Percentiles rank a stretch among this genome's conserved stretches.
phyloP scores from a whole-genome alignment of 352 stramenopile genomes.

The Phytophthora sansomeana region DNA sequence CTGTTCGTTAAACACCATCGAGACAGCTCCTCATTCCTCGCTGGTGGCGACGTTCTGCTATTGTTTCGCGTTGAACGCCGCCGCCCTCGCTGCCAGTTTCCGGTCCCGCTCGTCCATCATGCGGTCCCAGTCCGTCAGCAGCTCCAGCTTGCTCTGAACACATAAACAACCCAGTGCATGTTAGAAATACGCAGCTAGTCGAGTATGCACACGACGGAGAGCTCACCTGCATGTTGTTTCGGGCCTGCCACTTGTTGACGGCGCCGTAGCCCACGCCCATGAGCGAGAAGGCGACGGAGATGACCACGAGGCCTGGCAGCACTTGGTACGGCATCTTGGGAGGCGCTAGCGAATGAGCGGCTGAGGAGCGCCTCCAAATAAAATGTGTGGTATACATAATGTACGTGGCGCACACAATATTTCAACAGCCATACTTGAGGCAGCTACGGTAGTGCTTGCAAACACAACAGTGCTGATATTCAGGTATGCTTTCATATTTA shows the following conservation, averaged over 20 bases:
- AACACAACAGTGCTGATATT: too few relatives aligned
- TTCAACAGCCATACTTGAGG: too few relatives aligned
- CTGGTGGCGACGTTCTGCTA: constrained; percentile 22
- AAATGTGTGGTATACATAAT: not conserved
- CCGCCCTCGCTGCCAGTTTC: constrained; percentile 58
- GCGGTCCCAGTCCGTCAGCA: constrained; percentile 83
- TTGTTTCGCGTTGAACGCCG: constrained; percentile 43
- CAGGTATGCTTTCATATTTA: too few relatives aligned
- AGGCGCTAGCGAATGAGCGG: constrained; percentile 20
- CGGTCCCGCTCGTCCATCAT: constrained; percentile 86
- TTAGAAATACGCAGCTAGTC: constrained; percentile 6
- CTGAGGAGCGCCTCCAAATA: not conserved
- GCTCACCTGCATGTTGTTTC: constrained; percentile 73
- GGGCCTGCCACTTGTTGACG: constrained; percentile 80
- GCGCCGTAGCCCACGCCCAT: constrained; percentile 77
- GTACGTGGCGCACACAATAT: not conserved
- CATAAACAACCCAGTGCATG: not conserved
- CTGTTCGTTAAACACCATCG: constrained; percentile 6
- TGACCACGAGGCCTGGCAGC: constrained; percentile 80
- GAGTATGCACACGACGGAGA: not conserved
- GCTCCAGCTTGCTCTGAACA: constrained; percentile 74
- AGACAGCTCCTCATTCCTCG: constrained; percentile 5
- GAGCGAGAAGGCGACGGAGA: constrained; percentile 79
- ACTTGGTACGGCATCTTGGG: constrained; percentile 88
- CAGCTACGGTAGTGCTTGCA: too few relatives aligned